phyloP scores from a whole-genome alignment of 2,329 filamentous ascomycete genomes.

The Pseudogymnoascus sp. region DNA sequence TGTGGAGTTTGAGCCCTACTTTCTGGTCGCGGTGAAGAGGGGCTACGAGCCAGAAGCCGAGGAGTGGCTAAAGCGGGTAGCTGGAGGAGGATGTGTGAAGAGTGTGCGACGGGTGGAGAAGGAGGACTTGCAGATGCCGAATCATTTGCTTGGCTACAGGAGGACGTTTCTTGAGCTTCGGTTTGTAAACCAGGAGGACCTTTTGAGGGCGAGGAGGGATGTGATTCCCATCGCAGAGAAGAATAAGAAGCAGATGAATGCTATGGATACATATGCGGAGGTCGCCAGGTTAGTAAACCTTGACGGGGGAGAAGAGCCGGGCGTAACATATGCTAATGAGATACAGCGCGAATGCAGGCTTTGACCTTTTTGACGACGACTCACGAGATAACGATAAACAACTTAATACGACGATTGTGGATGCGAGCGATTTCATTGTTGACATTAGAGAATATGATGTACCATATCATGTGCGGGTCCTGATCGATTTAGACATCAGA shows the following conservation, averaged over 20 bases:
- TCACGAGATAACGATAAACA: constrained; percentile 72
- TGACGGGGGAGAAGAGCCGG: background rate
- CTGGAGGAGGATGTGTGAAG: constrained; percentile 76
- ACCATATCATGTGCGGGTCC: constrained; percentile 96
- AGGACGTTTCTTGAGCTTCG: constrained; percentile 80
- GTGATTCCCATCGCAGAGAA: constrained; percentile 90
- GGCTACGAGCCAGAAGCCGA: constrained; percentile 89
- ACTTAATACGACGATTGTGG: constrained; percentile 66
- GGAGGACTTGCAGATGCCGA: constrained; percentile 91
- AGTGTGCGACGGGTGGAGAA: constrained; percentile 71
- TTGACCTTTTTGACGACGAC: constrained; percentile 95
- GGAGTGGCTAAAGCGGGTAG: constrained; percentile 80
- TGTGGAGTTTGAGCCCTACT: constrained; percentile 94
- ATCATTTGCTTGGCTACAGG: constrained; percentile 86
- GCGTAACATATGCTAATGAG: constrained; percentile 17
- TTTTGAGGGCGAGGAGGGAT: constrained; percentile 76
- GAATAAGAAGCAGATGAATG: constrained; percentile 92
- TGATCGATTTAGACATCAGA: constrained; percentile 80
- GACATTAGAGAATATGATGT: constrained; percentile 99
- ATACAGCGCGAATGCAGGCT: constrained; percentile 64
- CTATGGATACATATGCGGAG: constrained; percentile 97
- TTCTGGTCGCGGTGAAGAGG: constrained; percentile 82
- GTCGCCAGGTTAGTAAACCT: constrained; percentile 67
- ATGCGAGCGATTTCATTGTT: constrained; percentile 94
- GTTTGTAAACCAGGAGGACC: constrained; percentile 81